These are phyloP conservation scores for Cytospora piceae DNA, from an alignment of 2,329 filamentous ascomycete species.

Conservation along the genomic window DNA sequence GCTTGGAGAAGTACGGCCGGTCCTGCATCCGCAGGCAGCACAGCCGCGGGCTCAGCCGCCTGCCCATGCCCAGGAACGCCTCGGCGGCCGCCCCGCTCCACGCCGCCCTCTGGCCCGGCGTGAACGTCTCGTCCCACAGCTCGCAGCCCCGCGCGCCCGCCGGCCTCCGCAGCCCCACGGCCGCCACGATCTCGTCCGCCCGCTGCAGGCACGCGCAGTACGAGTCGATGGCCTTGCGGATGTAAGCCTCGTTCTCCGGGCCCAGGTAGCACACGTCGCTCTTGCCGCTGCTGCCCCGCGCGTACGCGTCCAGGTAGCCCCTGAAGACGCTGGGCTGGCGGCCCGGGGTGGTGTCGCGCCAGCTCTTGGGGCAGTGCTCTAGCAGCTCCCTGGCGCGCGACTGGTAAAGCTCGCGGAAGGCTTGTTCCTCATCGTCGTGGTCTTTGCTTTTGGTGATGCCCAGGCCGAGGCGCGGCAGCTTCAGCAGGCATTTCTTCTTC, in stretches of 20 bases:
- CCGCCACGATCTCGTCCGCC: not conserved
- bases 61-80: not conserved
- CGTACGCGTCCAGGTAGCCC: not conserved
- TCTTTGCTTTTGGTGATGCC: not conserved
- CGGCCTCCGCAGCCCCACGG: not conserved
- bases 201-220: conserved; percentile 1
- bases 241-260: not conserved
- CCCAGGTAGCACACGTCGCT: not conserved
- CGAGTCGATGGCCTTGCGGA: not conserved
- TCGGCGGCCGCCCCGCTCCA: not conserved
- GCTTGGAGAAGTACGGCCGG: not conserved
- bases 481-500: not conserved
- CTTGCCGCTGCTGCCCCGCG: not conserved
- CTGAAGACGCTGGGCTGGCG: not conserved
- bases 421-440: not conserved
- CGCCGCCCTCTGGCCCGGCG: not conserved
- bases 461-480: not conserved
- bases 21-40: not conserved
- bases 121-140: not conserved
- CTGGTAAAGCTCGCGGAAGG: not conserved
- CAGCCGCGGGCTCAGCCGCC: not conserved
- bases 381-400: not conserved
- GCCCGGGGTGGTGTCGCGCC: not conserved
- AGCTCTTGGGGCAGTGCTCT: not conserved
- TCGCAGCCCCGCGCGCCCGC: not conserved